A percentile compares a stretch with the other conserved stretches of the same genome.
These are phyloP conservation scores for Suhomyces bribrorum DNA, from an alignment of 1,139 yeast genomes.

Conservation along the genomic window DNA sequence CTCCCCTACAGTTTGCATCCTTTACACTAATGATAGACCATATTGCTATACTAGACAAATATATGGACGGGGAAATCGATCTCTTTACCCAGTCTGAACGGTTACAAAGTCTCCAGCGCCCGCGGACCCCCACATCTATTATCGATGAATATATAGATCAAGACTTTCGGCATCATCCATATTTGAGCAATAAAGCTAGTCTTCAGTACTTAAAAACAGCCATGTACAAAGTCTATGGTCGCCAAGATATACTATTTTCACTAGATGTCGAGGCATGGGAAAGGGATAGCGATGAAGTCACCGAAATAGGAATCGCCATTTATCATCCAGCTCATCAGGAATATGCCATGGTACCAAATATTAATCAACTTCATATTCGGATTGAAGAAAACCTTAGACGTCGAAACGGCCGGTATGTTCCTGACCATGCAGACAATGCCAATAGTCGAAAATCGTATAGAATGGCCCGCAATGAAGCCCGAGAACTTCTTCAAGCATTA, in stretches of 20 bases:
- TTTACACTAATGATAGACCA: no score
- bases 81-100: neutral
- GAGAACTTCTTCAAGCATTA: constrained; percentile 40
- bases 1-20: no score
- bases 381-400: constrained; percentile 49
- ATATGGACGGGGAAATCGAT: neutral
- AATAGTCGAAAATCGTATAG: constrained; percentile 56
- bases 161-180: constrained; percentile 3
- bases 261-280: constrained; percentile 74
- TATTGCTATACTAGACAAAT: neutral
- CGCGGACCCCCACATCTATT: neutral
- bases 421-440: constrained; percentile 59
- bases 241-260: constrained; percentile 46
- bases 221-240: constrained; percentile 31
- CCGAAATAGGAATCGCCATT: constrained; percentile 70
- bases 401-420: constrained; percentile 60
- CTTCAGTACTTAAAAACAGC: constrained; percentile 21
- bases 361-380: constrained; percentile 56
- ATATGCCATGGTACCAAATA: constrained; percentile 41
- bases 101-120: neutral
- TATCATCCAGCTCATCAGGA: constrained; percentile 58
- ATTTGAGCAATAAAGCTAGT: constrained; percentile 10
- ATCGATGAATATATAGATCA: constrained; percentile 1
- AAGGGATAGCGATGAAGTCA: constrained; percentile 41
- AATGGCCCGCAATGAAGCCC: constrained; percentile 38